Conservation (phyloP, 1,284 basidiomycete species). For the Cystobasidiaceae sp. region DNA sequence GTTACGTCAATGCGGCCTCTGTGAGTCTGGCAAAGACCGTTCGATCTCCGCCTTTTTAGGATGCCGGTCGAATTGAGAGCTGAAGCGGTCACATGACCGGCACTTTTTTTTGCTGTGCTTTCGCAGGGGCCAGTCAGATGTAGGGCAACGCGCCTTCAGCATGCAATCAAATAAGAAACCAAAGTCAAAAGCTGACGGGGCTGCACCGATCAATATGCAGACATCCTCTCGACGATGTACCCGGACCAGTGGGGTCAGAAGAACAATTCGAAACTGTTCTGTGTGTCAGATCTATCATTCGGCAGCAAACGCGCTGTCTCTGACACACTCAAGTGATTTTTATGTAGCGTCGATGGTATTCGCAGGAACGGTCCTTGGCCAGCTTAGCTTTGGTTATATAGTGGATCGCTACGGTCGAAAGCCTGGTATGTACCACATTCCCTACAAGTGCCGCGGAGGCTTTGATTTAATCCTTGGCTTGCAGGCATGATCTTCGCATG, state of each 20-base stretch:
- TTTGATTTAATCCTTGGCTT: no score
- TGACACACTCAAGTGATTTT: not conserved
- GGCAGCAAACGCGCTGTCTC: no score
- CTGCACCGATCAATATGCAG: no score
- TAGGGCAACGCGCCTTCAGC: no score
- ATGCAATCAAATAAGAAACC: no score
- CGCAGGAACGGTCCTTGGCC: conserved; percentile 72
- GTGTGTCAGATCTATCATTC: not conserved
- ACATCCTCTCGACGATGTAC: conserved; percentile 17
- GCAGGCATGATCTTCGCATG: conserved; percentile 64
- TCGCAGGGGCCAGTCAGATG: conserved; percentile 14
- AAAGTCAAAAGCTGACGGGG: no score
- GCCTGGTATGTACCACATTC: conserved; percentile 73
- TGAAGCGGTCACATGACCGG: no score
- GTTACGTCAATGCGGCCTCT: conserved; percentile 28
- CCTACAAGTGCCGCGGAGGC: not conserved
- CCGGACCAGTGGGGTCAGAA: conserved; percentile 14
- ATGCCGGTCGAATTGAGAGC: no score
- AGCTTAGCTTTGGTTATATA: conserved; percentile 55
- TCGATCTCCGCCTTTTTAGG: no score
- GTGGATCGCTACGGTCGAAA: conserved; percentile 84
- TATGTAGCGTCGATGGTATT: conserved; percentile 58
- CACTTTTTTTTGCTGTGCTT: no score
- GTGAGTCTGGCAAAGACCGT: no score
- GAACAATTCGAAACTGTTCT: conserved; percentile 18